These are phyloP conservation scores for Gleditsia sinensis DNA, from an alignment of 306 rosid species.

Conservation along the genomic window DNA sequence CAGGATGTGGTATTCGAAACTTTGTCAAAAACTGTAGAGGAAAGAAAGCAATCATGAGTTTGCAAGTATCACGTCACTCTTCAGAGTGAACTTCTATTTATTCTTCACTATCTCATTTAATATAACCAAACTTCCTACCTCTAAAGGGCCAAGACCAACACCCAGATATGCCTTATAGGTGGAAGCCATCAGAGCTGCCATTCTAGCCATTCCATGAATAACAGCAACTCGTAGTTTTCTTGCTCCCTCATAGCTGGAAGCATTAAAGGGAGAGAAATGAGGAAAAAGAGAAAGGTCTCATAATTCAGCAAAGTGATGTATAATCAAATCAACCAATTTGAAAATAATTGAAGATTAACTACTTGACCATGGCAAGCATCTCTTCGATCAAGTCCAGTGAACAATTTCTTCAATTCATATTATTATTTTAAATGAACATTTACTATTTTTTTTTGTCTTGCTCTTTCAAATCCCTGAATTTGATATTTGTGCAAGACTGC, in stretches of 20 bases:
- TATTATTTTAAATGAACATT: not conserved
- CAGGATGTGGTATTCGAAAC: conserved; percentile 94
- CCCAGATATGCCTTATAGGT: conserved; percentile 91
- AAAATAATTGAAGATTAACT: conserved; percentile 14
- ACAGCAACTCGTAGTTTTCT: conserved; percentile 80
- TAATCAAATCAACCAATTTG: conserved; percentile 8
- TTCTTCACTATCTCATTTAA: conserved; percentile 7
- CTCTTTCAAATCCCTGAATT: conserved; percentile 12
- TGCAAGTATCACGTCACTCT: not conserved
- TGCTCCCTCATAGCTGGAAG: conserved; percentile 67
- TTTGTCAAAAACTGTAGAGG: conserved; percentile 80
- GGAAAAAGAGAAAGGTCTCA: not conserved
- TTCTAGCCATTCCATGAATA: conserved; percentile 97
- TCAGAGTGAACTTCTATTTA: conserved; percentile 19
- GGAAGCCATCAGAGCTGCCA: conserved; percentile 97
- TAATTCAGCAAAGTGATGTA: conserved; percentile 26
- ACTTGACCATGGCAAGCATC: conserved; percentile 11
- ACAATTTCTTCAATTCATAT: not conserved
- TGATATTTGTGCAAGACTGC: not conserved
- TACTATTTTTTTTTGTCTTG: not conserved
- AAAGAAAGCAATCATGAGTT: conserved; percentile 17
- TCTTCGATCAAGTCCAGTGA: conserved; percentile 16
- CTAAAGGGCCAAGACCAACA: conserved; percentile 91
- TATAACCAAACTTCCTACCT: conserved; percentile 49
- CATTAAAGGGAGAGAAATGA: conserved; percentile 11